Base-by-base conservation (phyloP, 2,329 filamentous ascomycete species). In the Ilyonectria sp. region DNA sequence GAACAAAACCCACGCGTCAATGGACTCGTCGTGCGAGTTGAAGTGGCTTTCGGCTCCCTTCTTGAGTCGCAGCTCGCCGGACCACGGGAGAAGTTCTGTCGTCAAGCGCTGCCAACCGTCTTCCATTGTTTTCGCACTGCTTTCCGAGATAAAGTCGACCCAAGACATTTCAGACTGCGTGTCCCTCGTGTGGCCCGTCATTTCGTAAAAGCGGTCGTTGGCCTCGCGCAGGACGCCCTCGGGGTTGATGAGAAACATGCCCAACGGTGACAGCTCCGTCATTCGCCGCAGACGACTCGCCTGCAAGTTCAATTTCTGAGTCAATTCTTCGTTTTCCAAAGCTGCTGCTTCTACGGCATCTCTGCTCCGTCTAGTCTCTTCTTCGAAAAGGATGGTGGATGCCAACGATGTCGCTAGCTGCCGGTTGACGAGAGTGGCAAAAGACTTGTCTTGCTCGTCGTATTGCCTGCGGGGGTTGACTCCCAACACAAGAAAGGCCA, bases 391-490 rank as follows among this genome's bases (percentile, higher is more conserved):
- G 0, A 91, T 89, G 0, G 90, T 87, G 0, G 89, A 91, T 2
- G 90, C 90, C 23, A 92, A 78, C 0, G 89, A 91, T 0, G 89
- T 91, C 0, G 87, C 88, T 2, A 92, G 79, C 74, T 81, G 91
- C 13, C 80, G 75, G 53, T 80, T 82, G 0, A 84, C 69, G 57
- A 81, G 73, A 23, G 72, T 85, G 2, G 90, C 81, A 67, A 91
- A 92, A 0, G 89, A 79, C 56, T 84, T 85, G 71, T 93, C 93
- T 60, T 92, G 90, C 55, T 90, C 88, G 72, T 93, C 91, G 65
- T 91, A 93, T 0, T 91, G 91, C 40, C 90, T 82, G 23, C 90
- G 83, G 5, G 92, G 90, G 71, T 93, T 93, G 8, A 93, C 83
- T 1, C 90, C 91, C 46, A 93, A 82, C 2, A 93, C 83, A 2